Evolutionary conservation across 805 yeast species (phyloP), one percentile per base, ranked within the genome.

Genomic region (Debaryomyces prosopidis): DNA sequence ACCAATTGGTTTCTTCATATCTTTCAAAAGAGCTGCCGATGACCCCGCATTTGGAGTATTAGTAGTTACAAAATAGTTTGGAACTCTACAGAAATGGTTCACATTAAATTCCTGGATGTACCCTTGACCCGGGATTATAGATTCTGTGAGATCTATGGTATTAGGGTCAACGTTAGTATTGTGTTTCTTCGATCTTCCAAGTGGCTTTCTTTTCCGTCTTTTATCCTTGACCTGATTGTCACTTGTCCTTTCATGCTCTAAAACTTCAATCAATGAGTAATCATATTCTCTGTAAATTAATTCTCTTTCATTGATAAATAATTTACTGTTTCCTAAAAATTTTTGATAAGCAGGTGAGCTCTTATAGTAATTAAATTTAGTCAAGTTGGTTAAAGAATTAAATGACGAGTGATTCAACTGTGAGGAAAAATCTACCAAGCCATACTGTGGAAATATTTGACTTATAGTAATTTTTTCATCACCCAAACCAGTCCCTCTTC

Each of bases 61-160:
- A 34, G 57, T 63, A 27, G 68, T 60, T 32, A 68, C 59, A 52
- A 66, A 72, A 48, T 72, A 72, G 53, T 66, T 69, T 4, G 76
- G 76, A 10, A 71, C 73, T 45, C 66, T 69, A 53, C 77, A 72
- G 12, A 71, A 45, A 45, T 68, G 68, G 41, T 60, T 63, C 14
- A 72, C 64, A 43, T 63, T 69, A 49, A 72, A 72, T 47, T 71
- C 76, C 32, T 65, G 76, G 35, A 72, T 66, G 36, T 54, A 68
- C 1, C 77, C 77, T 51, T 71, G 73, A 2, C 77, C 77, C 3
- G 76, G 76, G 4, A 72, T 54, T 2, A 69, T 59, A 10, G 65
- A 64, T 42, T 72, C 76, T 4, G 65, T 49, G 43, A 71, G 63
- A 42, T 72, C 76, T n/a, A 68, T 45, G 19, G 59, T 51, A 51